Percentiles rank a stretch among this genome's conserved stretches.
Evolutionary conservation across 2,329 filamentous ascomycete genomes (phyloP).

Genomic region (Cordyceps javanica): DNA sequence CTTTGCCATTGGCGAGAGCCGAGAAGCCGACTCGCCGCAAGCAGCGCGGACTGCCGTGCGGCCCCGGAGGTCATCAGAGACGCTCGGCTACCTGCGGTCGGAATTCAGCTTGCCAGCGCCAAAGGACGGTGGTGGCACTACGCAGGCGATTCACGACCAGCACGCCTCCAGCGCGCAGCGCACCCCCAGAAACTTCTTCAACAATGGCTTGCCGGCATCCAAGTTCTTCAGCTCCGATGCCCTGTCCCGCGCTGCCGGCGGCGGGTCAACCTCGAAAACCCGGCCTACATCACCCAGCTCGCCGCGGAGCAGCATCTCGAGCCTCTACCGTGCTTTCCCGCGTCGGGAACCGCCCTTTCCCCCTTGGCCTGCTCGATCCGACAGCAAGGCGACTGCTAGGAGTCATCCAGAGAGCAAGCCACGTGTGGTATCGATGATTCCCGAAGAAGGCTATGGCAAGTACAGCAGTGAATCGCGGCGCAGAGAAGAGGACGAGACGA

Average conservation of each 20-base stretch:
- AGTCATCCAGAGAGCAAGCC: slow-evolving; percentile 1
- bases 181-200: neutral
- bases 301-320: neutral
- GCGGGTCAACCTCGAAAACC: neutral
- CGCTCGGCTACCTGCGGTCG: slow-evolving; percentile 12
- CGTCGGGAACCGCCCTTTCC: slow-evolving; percentile 8
- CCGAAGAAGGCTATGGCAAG: slow-evolving; percentile 10
- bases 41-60: neutral
- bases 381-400: neutral
- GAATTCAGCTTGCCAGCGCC: neutral
- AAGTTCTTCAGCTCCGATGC: slow-evolving; percentile 15
- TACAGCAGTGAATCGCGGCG: neutral
- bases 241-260: slow-evolving; percentile 12
- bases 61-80: slow-evolving; percentile 16
- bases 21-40: neutral
- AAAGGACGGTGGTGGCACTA: neutral
- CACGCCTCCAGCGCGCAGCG: slow-evolving; percentile 10
- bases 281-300: neutral
- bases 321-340: neutral
- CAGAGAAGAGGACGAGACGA: slow-evolving; percentile 11
- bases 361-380: slow-evolving; percentile 10
- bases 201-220: slow-evolving; percentile 7
- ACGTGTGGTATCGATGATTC: slow-evolving; percentile 14
- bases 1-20: neutral
- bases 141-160: slow-evolving; percentile 15